phyloP scores from a whole-genome alignment of 768 basidiomycete genomes.

The Suillus cothurnatus region DNA sequence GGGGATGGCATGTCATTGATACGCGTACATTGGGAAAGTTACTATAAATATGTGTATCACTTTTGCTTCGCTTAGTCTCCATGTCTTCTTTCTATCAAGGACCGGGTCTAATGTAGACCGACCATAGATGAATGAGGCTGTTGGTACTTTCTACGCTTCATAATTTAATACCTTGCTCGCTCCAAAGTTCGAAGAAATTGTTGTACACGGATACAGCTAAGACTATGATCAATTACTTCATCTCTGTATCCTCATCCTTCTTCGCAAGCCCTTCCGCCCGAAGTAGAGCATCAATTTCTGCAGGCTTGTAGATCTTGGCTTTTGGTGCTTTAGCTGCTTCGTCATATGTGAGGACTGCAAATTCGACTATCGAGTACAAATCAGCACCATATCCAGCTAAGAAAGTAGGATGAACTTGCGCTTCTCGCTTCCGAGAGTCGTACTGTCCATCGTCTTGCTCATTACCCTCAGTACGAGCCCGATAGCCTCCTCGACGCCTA shows the following conservation, averaged over 20 bases:
- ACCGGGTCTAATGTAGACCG: not conserved
- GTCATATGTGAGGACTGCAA: constrained; percentile 91
- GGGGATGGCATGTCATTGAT: constrained; percentile 80
- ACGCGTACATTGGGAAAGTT: not conserved
- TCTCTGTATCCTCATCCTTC: constrained; percentile 83
- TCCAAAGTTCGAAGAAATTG: not conserved
- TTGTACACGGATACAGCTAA: constrained; percentile 5
- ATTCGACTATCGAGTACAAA: constrained; percentile 71
- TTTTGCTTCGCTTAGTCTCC: not conserved
- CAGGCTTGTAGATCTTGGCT: constrained; percentile 89
- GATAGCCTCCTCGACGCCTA: constrained; percentile 88
- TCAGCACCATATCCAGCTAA: not conserved
- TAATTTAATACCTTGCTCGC: not conserved
- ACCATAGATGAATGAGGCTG: not conserved
- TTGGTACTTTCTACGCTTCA: not conserved
- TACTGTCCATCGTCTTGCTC: constrained; percentile 99
- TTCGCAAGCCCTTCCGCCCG: constrained; percentile 80
- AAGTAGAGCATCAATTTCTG: constrained; percentile 86
- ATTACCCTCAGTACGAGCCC: constrained; percentile 91
- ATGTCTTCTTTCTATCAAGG: not conserved
- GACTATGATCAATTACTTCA: constrained; percentile 50
- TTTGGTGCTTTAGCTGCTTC: constrained; percentile 72
- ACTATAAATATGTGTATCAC: not conserved
- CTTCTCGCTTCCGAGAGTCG: constrained; percentile 95
- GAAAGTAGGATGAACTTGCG: constrained; percentile 50